A percentile compares a stretch with the other conserved stretches of the same genome.
These are phyloP conservation scores for Aspergillus sclerotialis DNA, from an alignment of 2,329 filamentous ascomycete genomes.

Conservation along the genomic window DNA sequence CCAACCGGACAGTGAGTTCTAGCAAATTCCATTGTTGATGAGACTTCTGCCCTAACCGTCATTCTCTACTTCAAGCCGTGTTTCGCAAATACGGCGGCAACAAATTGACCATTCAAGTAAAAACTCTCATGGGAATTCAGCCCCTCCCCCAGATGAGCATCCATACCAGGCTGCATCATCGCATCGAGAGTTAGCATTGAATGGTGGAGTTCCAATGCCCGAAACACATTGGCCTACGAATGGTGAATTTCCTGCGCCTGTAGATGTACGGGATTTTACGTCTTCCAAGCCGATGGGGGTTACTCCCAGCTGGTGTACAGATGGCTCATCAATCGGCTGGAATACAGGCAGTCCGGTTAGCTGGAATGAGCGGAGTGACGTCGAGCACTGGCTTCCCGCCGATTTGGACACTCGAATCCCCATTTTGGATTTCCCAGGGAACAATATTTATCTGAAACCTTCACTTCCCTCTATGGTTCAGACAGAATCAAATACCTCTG, in stretches of 20 bases:
- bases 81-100: constrained; percentile 32
- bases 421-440: constrained; percentile 27
- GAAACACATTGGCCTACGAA: constrained; percentile 16
- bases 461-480: constrained; percentile 29
- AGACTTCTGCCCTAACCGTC: neutral
- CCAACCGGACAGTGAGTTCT: constrained; percentile 30
- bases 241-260: constrained; percentile 13
- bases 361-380: constrained; percentile 23
- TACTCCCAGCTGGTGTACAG: constrained; percentile 14
- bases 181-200: constrained; percentile 11
- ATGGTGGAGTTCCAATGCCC: constrained; percentile 9
- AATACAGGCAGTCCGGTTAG: constrained; percentile 12
- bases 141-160: constrained; percentile 12
- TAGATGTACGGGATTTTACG: too few species aligned
- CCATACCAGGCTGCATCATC: constrained; percentile 17
- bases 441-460: constrained; percentile 27
- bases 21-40: constrained; percentile 4
- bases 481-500: constrained; percentile 12
- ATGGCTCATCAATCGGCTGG: constrained; percentile 15
- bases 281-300: too few species aligned
- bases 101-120: constrained; percentile 18
- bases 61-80: constrained; percentile 25
- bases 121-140: constrained; percentile 9
- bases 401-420: constrained; percentile 26
- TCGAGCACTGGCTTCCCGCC: constrained; percentile 30